Base-by-base conservation (phyloP, 2,329 filamentous ascomycete species). In the Epichloe sp. region DNA sequence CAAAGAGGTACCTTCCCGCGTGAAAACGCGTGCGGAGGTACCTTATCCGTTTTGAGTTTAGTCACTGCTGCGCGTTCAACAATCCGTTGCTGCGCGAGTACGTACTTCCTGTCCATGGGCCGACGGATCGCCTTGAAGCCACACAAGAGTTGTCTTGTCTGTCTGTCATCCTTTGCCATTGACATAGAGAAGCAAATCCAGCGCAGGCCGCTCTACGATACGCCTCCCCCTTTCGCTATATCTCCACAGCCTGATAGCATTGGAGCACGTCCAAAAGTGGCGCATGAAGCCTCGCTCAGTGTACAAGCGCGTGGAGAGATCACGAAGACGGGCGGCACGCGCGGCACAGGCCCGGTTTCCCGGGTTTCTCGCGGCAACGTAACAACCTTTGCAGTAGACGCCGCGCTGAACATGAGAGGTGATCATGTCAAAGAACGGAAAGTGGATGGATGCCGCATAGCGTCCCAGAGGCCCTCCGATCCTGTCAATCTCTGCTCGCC, bases 301-400 rank as follows among this genome's bases (percentile, higher is more conserved):
- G 31, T 46, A 47, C 8, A 51, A 8, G 26, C 46, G 49, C 26
- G 37, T 37, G 11, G 12, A 37, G 36, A 12, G 12, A 37, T 37
- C 21, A 23, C 21, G 21, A 23, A 6, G 2, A 12, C 12, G 36
- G 17, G 37, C 43, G 21, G 35, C 49, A 19, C 19, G 6, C 17
- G 43, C 14, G 36, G 15, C 36, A 47, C 0, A 47, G 37, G 26
- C 40, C 36, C 21, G 4, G 3, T 51, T 14, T 44, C 46, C 17
- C n/a, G 46, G 4, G 3, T 51, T 14, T 44, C 41, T 19, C n/a
- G 46, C 1, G 21, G 42, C 42, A 21, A 51, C 17, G 31, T 40
- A 42, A 47, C 49, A 51, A 34, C 43, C 49, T 46, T 47, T 49
- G 41, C 42, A 45, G 7, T 31, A 46, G 31, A 51, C 7, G 34